Base-by-base conservation (phyloP, 257 asterid genomes). In the Jasminum sambac region DNA sequence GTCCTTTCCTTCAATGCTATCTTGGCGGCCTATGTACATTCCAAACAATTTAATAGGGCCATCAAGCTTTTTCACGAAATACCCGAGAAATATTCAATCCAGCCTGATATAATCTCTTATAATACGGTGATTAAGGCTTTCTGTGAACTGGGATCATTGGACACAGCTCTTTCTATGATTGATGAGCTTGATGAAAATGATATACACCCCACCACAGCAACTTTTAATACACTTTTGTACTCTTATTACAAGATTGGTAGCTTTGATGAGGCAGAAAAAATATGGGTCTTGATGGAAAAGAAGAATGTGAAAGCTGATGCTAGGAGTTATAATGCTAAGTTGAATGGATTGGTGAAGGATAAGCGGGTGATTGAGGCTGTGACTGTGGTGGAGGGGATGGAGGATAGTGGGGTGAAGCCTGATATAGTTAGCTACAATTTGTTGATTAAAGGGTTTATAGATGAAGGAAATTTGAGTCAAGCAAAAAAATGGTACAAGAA, bases 251-350 rank as follows among this genome's bases (percentile, higher is more conserved):
- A 40, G 62, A 25, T 14, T 0, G 79, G 72, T 5, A 80, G 70
- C 46, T 41, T 76, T 21, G 57, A 71, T 0, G 85, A 79, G 25
- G 89, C 82, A 11, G 88, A 86, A 17, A 77, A 72, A 17, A 16
- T 80, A 1, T 86, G 96, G 89, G 39, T 2, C n/a, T 23, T 69
- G 78, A 89, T 89, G 92, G 81, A 59, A 26, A 74, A 78, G 76
- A 88, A 80, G 74, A 58, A 65, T 10, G 72, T 78, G 70, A 14
- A 70, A 36, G 77, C 87, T 14, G 71, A 80, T 72, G 50, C 76
- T 38, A 71, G 81, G 68, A 81, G 85, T 30, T 80, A 76, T 12
- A 89, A 81, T 67, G 21, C 83, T 8, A 82, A 78, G 55, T 46
- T 86, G 63, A 62, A 44, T 37, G 83, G 83, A 13, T 66, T 86